Percentiles rank a stretch among this genome's conserved stretches.
phyloP scores from a whole-genome alignment of 2,329 filamentous ascomycete genomes.

The Fusarium beomiforme region DNA sequence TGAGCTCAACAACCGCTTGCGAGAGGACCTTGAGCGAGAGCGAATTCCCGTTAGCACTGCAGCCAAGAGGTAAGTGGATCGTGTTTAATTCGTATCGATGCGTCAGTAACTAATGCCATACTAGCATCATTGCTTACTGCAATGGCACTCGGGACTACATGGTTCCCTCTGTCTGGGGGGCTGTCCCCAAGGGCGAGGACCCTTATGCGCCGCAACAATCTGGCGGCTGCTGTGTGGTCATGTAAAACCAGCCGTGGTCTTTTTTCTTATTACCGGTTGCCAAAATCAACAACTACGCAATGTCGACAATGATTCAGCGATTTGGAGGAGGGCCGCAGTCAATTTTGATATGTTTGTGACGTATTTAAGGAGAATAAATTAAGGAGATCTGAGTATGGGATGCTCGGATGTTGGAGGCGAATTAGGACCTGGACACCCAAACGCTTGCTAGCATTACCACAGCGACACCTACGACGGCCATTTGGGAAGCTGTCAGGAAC shows the following conservation, averaged over 20 bases:
- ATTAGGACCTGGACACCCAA: constrained; percentile 37
- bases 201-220: constrained; percentile 97
- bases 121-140: constrained; percentile 96
- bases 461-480: constrained; percentile 29
- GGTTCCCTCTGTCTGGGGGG: constrained; percentile 97
- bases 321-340: constrained; percentile 42
- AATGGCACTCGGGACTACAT: constrained; percentile 99
- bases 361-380: constrained; percentile 38
- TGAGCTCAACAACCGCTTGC: constrained; percentile 94
- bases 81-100: not conserved
- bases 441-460: constrained; percentile 32
- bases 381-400: constrained; percentile 32
- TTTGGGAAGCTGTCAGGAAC: constrained; percentile 21
- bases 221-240: constrained; percentile 92
- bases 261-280: constrained; percentile 41
- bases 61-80: constrained; percentile 75
- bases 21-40: constrained; percentile 94
- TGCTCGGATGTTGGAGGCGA: constrained; percentile 25
- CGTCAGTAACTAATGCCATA: constrained; percentile 27
- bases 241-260: constrained; percentile 65
- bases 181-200: constrained; percentile 93
- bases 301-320: constrained; percentile 47
- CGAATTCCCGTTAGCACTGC: constrained; percentile 96
- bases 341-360: constrained; percentile 43
- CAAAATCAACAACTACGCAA: constrained; percentile 43